phyloP scores from a whole-genome alignment of 2,329 filamentous ascomycete species.

The Alternaria sp. region DNA sequence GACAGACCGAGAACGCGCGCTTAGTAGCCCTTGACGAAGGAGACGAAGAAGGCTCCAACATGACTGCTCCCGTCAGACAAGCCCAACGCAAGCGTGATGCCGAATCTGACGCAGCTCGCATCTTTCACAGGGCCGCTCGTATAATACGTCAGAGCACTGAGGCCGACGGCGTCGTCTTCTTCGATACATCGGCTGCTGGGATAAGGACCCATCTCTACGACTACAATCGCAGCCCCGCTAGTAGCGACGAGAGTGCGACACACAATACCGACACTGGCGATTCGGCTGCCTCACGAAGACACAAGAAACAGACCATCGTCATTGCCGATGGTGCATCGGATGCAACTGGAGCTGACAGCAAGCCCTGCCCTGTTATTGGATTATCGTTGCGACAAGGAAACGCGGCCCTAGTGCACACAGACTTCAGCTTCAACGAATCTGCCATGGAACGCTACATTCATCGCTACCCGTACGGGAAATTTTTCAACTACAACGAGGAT shows the following conservation, averaged over 20 bases:
- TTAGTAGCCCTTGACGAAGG: constrained; percentile 39
- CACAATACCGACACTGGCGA: constrained; percentile 45
- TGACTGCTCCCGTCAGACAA: constrained; percentile 22
- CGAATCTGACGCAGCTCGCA: constrained; percentile 37
- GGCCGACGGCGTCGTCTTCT: constrained; percentile 49
- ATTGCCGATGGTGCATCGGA: constrained; percentile 12
- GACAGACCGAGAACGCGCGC: constrained; percentile 48
- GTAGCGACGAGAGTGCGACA: constrained; percentile 42
- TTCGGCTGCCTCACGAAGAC: constrained; percentile 32
- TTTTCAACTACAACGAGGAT: constrained; percentile 48
- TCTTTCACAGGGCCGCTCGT: constrained; percentile 49
- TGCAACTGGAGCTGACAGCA: constrained; percentile 27
- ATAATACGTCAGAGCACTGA: constrained; percentile 47
- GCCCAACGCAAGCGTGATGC: constrained; percentile 35
- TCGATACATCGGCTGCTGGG: constrained; percentile 45
- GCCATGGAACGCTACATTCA: constrained; percentile 48
- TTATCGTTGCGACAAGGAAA: constrained; percentile 33
- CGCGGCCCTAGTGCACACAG: constrained; percentile 33
- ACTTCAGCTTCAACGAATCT: constrained; percentile 44
- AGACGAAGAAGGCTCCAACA: constrained; percentile 23
- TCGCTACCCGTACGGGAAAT: constrained; percentile 46
- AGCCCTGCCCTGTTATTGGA: constrained; percentile 38
- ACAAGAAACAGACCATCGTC: constrained; percentile 21
- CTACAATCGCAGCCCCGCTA: constrained; percentile 23
- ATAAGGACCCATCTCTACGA: constrained; percentile 39